Conservation (phyloP, 2,329 filamentous ascomycete species). For the Fusarium armeniacum region DNA sequence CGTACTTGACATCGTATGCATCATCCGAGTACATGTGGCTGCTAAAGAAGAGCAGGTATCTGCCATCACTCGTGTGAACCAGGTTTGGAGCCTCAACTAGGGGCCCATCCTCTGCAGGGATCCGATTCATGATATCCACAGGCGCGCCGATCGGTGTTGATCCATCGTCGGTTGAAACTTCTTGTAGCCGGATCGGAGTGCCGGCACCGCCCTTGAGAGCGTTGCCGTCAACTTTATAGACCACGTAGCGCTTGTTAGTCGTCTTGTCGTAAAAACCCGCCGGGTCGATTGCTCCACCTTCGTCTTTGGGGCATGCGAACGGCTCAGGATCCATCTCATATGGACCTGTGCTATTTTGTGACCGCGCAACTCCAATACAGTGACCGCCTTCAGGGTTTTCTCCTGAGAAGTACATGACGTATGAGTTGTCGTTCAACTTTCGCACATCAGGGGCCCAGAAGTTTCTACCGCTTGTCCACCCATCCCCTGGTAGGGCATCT, state of each 20-base stretch:
- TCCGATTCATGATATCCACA: slow-evolving; percentile 62
- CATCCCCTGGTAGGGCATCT: slow-evolving; percentile 68
- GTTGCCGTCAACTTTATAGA: slow-evolving; percentile 78
- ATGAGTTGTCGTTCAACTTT: slow-evolving; percentile 63
- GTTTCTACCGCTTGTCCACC: slow-evolving; percentile 67
- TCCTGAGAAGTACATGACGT: slow-evolving; percentile 73
- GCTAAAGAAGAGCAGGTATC: slow-evolving; percentile 74
- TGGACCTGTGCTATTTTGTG: slow-evolving; percentile 63
- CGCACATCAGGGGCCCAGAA: slow-evolving; percentile 75
- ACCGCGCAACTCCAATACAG: slow-evolving; percentile 71
- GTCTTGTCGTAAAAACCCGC: slow-evolving; percentile 69
- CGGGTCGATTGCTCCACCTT: slow-evolving; percentile 74
- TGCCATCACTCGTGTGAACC: slow-evolving; percentile 60
- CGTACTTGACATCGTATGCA: slow-evolving; percentile 72
- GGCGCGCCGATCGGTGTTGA: slow-evolving; percentile 66
- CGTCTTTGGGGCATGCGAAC: slow-evolving; percentile 65
- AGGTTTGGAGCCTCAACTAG: slow-evolving; percentile 73
- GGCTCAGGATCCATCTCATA: slow-evolving; percentile 64
- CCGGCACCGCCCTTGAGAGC: slow-evolving; percentile 59
- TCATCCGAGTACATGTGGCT: slow-evolving; percentile 69
- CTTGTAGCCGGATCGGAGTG: slow-evolving; percentile 71
- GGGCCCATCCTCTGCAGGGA: slow-evolving; percentile 60
- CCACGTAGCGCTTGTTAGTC: slow-evolving; percentile 67
- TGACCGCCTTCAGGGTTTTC: slow-evolving; percentile 61
- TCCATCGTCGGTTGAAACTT: slow-evolving; percentile 63